Evolutionary conservation across 75 land plant genomes (phyloP), one percentile per base, ranked within the genome.

Genomic region (Selaginella tamariscina): DNA sequence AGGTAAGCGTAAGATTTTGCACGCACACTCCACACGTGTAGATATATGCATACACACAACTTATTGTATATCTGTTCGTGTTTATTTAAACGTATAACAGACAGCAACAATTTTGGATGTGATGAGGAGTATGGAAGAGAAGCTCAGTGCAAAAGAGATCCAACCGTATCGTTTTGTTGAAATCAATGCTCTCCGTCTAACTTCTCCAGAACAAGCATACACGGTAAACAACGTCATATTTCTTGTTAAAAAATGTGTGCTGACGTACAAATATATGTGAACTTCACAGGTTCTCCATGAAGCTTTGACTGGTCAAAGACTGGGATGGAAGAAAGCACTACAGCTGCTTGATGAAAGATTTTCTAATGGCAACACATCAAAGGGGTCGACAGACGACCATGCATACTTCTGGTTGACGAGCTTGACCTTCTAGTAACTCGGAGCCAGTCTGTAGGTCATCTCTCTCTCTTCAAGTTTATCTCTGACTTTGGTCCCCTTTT

Each of bases 391-490:
- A 75, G 70, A 31, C 80, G 78, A 20, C 96, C 98, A 24, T 88
- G 94, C 74, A 68, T 94, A 79, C 81, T 94, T 1, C 83, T 94
- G n/a, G 80, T 94, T 32, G 98, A 94, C 80, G 98, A 94, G 70
- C 84, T 94, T 66, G 98, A 94, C 75, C 88, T 94, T 73, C 85
- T 94, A 66, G 88, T 94, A 2, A 94, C 91, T 24, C 74, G 86
- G 57, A 90, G 81, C 71, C 98, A 94, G 71, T 90, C 98, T 73
- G 96, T 93, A 87, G 73, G 21, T 69, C 1, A 33, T 30, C 1
- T 30, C 65, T 63, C 0, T 63, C 18, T 54, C 64, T 21, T 23
- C 13, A 20, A 20, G 44, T n/a, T n/a, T 57, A 0, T n/a, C 44
- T 49, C 31, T 18, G 32, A 2, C 63, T 32, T 64, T 9, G 5